Base-by-base conservation (phyloP, 345 rosid species). In the Dipteronia dyeriana region DNA sequence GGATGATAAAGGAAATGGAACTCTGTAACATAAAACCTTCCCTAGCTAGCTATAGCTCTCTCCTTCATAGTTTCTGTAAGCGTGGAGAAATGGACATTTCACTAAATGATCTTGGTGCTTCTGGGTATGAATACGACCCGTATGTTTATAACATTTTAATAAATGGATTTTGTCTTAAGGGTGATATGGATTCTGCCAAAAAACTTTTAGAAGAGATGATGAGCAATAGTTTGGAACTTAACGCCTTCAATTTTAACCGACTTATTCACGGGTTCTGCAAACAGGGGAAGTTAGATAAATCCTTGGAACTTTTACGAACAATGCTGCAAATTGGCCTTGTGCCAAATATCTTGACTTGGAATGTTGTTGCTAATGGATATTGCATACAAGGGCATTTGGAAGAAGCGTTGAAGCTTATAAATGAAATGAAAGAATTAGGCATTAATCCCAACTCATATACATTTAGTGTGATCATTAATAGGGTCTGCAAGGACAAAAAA, bases 1-100 rank as follows among this genome's bases (percentile, higher is more conserved):
- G 75, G 66, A 80, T 90, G 76, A 79, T 88, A 45, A 49, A 83
- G 54, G 87, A 89, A 75, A 89, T 89, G 90, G 73, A 7, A 69
- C 51, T 20, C 62, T 31, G 49, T 43, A 49, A 79, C 53, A 31
- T 81, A 77, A 78, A 80, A 54, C 92, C 92, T 45, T 76, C 90
- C 51, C 38, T 85, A 66, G 86, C 80, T 67, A 82, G 76, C 60
- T 87, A 79, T 74, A 82, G 74, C 56, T 74, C 91, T 47, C 76
- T 85, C 70, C 70, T 88, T 66, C 17, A 56, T 38, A 76, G 75
- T 72, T 82, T 82, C 8, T 82, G 81, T 71, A 86, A 79, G 81
- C 81, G 72, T 8, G 88, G 86, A 78, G 67, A 19, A 63, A 67
- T 76, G 76, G 81, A 86, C 10, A 10, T 29, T 43, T 72, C 83